Evolutionary conservation across 176 grass and related monocot genomes (phyloP).

Genomic region (Oryza coarctata): DNA sequence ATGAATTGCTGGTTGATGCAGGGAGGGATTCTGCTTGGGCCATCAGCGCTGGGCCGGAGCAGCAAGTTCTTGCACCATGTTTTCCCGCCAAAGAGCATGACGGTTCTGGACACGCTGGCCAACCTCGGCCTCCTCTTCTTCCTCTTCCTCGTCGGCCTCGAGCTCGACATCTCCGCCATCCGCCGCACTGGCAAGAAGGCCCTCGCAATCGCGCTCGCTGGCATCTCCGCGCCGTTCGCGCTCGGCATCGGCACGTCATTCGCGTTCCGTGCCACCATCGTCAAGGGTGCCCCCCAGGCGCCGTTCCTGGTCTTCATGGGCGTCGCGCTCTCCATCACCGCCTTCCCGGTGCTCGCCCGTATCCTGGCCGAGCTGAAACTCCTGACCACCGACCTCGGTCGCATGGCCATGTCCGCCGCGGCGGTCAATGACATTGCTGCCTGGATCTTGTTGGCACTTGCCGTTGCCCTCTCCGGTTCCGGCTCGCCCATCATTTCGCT

Average conservation of each 20-base stretch:
- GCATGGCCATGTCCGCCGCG: conserved; percentile 68
- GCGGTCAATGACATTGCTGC: conserved; percentile 67
- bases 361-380: conserved; percentile 84
- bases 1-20: conserved; percentile 26
- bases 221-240: conserved; percentile 61
- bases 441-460: conserved; percentile 73
- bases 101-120: conserved; percentile 71
- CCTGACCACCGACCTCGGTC: conserved; percentile 62
- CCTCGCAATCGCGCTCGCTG: conserved; percentile 49
- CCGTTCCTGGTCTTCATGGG: conserved; percentile 82
- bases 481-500: conserved; percentile 56
- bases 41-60: conserved; percentile 71
- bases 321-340: conserved; percentile 81
- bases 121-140: conserved; percentile 82
- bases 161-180: conserved; percentile 63
- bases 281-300: conserved; percentile 27
- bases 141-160: conserved; percentile 81
- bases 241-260: conserved; percentile 60
- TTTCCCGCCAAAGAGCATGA: conserved; percentile 59
- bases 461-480: conserved; percentile 51
- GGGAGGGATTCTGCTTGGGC: conserved; percentile 72
- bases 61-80: conserved; percentile 63
- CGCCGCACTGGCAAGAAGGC: conserved; percentile 64
- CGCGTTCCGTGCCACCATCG: conserved; percentile 56
- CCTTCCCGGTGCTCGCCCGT: conserved; percentile 68